Conservation (phyloP, 179 eudicot species). For the Sideroxylon spinosum region DNA sequence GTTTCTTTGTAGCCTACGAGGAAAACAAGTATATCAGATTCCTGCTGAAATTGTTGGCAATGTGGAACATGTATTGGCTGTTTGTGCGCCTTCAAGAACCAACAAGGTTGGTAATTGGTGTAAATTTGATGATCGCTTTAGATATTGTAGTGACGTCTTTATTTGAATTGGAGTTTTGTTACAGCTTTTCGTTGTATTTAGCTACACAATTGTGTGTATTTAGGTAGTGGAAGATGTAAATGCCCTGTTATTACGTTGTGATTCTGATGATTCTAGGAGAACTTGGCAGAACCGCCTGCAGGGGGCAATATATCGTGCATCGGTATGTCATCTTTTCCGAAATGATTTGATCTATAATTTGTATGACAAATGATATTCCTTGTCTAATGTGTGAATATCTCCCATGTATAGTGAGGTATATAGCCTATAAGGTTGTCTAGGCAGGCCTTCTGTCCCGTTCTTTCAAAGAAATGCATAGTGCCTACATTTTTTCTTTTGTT, state of each 20-base stretch:
- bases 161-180: slow-evolving; percentile 7
- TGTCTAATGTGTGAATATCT: background rate
- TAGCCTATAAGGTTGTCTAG: background rate
- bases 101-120: slow-evolving; percentile 45
- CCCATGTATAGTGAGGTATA: background rate
- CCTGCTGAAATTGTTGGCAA: slow-evolving; percentile 65
- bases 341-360: background rate
- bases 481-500: background rate
- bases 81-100: slow-evolving; percentile 51
- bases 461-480: background rate
- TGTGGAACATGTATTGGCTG: slow-evolving; percentile 69
- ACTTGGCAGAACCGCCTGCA: slow-evolving; percentile 77
- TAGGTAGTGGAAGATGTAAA: slow-evolving; percentile 88
- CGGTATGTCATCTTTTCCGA: slow-evolving; percentile 36
- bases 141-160: background rate
- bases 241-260: slow-evolving; percentile 68
- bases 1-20: slow-evolving; percentile 60
- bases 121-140: background rate
- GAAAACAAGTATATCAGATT: slow-evolving; percentile 70
- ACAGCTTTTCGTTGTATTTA: background rate
- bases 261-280: slow-evolving; percentile 58
- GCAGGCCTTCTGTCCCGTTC: background rate
- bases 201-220: background rate
- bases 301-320: slow-evolving; percentile 87
- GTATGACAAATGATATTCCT: background rate